These are phyloP conservation scores for Paraconiothyrium sp. DNA, from an alignment of 2,329 filamentous ascomycete genomes.

Conservation along the genomic window DNA sequence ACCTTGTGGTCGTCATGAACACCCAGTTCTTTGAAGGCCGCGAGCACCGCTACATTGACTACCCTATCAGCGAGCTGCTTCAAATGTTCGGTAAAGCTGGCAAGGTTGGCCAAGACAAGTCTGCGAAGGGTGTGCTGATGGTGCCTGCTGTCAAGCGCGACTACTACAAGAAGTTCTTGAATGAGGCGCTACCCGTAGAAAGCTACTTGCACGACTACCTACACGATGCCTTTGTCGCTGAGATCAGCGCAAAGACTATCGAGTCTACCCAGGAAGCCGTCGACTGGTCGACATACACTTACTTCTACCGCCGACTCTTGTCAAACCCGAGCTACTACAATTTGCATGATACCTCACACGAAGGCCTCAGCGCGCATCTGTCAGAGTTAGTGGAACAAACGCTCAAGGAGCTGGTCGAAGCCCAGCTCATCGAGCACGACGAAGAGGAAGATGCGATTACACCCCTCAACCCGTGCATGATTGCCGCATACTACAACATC, in stretches of 20 bases:
- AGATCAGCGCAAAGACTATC: conserved; percentile 96
- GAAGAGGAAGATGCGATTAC: conserved; percentile 86
- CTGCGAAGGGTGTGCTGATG: conserved; percentile 94
- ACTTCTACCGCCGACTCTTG: conserved; percentile 93
- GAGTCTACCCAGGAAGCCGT: conserved; percentile 96
- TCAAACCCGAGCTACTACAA: conserved; percentile 98
- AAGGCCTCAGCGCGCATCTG: conserved; percentile 91
- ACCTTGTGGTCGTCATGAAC: conserved; percentile 95
- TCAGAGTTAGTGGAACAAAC: conserved; percentile 95
- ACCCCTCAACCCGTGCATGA: conserved; percentile 96
- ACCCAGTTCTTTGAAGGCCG: conserved; percentile 97
- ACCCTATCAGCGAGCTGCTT: conserved; percentile 89
- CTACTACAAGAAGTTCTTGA: conserved; percentile 98
- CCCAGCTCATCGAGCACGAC: conserved; percentile 94
- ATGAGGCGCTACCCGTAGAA: conserved; percentile 94
- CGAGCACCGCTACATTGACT: conserved; percentile 97
- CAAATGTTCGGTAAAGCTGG: conserved; percentile 98
- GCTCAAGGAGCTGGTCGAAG: conserved; percentile 87
- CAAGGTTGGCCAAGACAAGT: conserved; percentile 78
- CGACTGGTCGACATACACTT: conserved; percentile 98
- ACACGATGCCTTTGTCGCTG: conserved; percentile 95
- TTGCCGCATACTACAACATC: conserved; percentile 98
- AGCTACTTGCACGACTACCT: conserved; percentile 91
- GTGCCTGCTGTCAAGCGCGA: conserved; percentile 92
- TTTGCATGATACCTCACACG: conserved; percentile 85